These are phyloP conservation scores for Phytophthora ramorum DNA, from an alignment of 352 stramenopile genomes.

Conservation along the genomic window DNA sequence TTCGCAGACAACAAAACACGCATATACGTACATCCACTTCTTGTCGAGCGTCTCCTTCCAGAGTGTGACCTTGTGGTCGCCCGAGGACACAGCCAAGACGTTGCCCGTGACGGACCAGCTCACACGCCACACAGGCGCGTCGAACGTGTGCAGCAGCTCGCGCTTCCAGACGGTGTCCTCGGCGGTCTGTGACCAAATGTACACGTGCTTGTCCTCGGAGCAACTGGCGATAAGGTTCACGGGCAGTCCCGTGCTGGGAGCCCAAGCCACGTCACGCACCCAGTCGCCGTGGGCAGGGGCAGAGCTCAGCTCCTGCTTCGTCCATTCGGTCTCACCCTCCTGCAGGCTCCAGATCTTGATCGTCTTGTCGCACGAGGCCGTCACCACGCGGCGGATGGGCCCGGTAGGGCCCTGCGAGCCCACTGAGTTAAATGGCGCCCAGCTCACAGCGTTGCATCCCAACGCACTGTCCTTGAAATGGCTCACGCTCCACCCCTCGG, in stretches of 20 bases:
- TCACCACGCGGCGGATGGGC: slow-evolving; percentile 89
- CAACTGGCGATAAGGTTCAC: slow-evolving; percentile 94
- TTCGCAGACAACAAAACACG: background rate
- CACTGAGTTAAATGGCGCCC: slow-evolving; percentile 91
- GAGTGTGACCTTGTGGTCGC: slow-evolving; percentile 97
- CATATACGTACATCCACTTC: slow-evolving; percentile 91
- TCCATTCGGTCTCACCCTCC: slow-evolving; percentile 81
- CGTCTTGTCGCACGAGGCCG: slow-evolving; percentile 97
- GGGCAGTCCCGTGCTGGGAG: slow-evolving; percentile 93
- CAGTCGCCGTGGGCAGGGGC: slow-evolving; percentile 93
- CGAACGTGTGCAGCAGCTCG: slow-evolving; percentile 94
- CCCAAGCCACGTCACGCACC: slow-evolving; percentile 98
- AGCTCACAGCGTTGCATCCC: slow-evolving; percentile 97
- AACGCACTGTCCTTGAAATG: slow-evolving; percentile 95
- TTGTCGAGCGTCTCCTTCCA: slow-evolving; percentile 99
- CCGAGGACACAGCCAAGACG: slow-evolving; percentile 97
- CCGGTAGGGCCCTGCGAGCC: slow-evolving; percentile 53
- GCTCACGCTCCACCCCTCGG: slow-evolving; percentile 90
- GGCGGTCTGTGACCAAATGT: slow-evolving; percentile 95
- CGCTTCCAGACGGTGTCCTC: slow-evolving; percentile 89
- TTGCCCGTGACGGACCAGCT: slow-evolving; percentile 99
- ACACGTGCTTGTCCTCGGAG: slow-evolving; percentile 92
- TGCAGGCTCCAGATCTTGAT: slow-evolving; percentile 96
- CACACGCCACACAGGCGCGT: slow-evolving; percentile 97
- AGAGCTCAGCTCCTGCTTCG: slow-evolving; percentile 79